Percentiles rank a stretch among this genome's conserved stretches.
These are phyloP conservation scores for Omphalotus olearius DNA, from an alignment of 1,284 basidiomycete species.

Conservation along the genomic window DNA sequence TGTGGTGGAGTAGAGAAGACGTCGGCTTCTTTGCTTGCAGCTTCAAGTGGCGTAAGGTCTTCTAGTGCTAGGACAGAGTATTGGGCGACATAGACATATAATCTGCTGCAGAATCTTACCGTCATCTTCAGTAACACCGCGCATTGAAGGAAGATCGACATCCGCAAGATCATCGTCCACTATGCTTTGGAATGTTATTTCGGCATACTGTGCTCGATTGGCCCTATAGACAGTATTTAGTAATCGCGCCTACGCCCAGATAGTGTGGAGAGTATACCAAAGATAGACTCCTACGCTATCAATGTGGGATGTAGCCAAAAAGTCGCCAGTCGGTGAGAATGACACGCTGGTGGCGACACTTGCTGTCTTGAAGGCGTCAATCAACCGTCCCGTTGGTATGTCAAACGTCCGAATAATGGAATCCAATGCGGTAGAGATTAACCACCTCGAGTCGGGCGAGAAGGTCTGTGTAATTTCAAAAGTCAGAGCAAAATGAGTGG, in stretches of 20 bases:
- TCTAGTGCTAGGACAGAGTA: slow-evolving; percentile 49
- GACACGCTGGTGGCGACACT: slow-evolving; percentile 88
- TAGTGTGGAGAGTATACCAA: slow-evolving; percentile 51
- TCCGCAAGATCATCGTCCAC: slow-evolving; percentile 73
- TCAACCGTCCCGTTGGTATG: slow-evolving; percentile 86
- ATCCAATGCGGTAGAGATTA: slow-evolving; percentile 86
- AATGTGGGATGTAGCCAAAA: slow-evolving; percentile 92
- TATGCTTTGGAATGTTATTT: slow-evolving; percentile 80
- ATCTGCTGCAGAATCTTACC: slow-evolving; percentile 30
- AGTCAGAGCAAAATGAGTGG: slow-evolving; percentile 8
- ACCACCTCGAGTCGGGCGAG: slow-evolving; percentile 92
- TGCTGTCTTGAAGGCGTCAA: slow-evolving; percentile 90
- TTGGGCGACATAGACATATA: slow-evolving; percentile 1
- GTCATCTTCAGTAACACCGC: slow-evolving; percentile 73
- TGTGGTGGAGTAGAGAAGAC: slow-evolving; percentile 84
- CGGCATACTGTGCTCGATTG: slow-evolving; percentile 91
- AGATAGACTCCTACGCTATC: slow-evolving; percentile 93
- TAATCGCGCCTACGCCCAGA: background rate
- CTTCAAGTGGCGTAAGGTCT: slow-evolving; percentile 52
- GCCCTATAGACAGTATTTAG: slow-evolving; percentile 54
- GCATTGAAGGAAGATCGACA: slow-evolving; percentile 77
- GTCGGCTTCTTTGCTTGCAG: slow-evolving; percentile 58
- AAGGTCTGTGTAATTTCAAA: slow-evolving; percentile 58
- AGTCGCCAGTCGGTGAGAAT: slow-evolving; percentile 95
- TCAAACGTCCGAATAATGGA: slow-evolving; percentile 95